Evolutionary conservation across 2,329 filamentous ascomycete species (phyloP).

Genomic region (Hymenoscyphus occultus): DNA sequence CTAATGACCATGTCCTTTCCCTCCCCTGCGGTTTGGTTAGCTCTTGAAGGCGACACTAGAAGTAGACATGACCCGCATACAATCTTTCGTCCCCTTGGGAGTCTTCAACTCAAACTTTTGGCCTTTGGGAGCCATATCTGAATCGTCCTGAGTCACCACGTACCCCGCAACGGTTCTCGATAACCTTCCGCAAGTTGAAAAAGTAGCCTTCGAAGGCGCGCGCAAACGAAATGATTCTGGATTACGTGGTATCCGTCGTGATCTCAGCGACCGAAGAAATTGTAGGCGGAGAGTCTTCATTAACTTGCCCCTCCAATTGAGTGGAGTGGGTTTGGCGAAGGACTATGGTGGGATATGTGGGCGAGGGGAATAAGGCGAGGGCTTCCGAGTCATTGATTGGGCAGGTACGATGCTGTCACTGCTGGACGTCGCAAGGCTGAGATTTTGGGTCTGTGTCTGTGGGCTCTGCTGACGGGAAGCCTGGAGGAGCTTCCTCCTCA

Average conservation of each 20-base stretch:
- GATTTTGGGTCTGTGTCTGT: slow-evolving; percentile 16
- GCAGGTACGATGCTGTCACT: slow-evolving; percentile 12
- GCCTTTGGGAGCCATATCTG: slow-evolving; percentile 39
- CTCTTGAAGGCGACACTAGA: slow-evolving; percentile 13
- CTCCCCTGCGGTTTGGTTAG: slow-evolving; percentile 48
- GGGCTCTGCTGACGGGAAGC: background rate
- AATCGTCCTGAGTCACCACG: slow-evolving; percentile 21
- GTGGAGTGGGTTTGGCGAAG: slow-evolving; percentile 18
- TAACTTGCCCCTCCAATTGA: slow-evolving; percentile 23
- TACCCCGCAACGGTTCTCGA: slow-evolving; percentile 21
- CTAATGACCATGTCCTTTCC: slow-evolving; percentile 76
- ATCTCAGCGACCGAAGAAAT: slow-evolving; percentile 34
- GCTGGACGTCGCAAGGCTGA: slow-evolving; percentile 23
- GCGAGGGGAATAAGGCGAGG: background rate
- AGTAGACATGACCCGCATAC: slow-evolving; percentile 39
- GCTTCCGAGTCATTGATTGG: slow-evolving; percentile 34
- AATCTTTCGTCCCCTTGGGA: slow-evolving; percentile 89
- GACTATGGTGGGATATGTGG: slow-evolving; percentile 15
- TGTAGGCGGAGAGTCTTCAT: slow-evolving; percentile 32
- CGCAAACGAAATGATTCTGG: slow-evolving; percentile 13
- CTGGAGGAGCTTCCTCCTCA: background rate
- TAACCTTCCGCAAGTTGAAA: slow-evolving; percentile 24
- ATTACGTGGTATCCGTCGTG: slow-evolving; percentile 24
- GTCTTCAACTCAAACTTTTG: slow-evolving; percentile 72
- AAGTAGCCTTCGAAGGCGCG: slow-evolving; percentile 14